phyloP scores from a whole-genome alignment of 257 asterid species.

The Cruciata laevipes region DNA sequence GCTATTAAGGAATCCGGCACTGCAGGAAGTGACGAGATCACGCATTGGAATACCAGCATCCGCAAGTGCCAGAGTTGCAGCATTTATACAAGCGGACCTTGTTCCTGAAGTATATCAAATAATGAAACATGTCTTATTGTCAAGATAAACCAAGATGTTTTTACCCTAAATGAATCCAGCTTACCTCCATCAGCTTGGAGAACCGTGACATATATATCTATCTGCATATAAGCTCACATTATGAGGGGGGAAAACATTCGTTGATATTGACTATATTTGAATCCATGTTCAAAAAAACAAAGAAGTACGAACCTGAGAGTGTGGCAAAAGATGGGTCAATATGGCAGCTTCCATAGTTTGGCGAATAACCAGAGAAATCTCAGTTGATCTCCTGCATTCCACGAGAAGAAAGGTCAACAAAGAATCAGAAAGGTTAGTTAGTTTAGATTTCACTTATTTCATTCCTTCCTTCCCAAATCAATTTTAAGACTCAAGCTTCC shows the following conservation, averaged over 20 bases:
- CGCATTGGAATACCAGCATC: slow-evolving; percentile 98
- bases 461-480: not conserved
- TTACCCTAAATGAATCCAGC: slow-evolving; percentile 9
- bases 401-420: slow-evolving; percentile 12
- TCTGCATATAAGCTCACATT: slow-evolving; percentile 40
- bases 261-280: not conserved
- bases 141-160: not conserved
- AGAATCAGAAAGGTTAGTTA: not conserved
- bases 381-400: slow-evolving; percentile 78
- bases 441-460: not conserved
- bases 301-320: slow-evolving; percentile 65
- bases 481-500: not conserved
- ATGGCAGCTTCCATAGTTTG: slow-evolving; percentile 99
- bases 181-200: slow-evolving; percentile 99
- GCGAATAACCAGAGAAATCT: slow-evolving; percentile 89
- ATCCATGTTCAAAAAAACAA: slow-evolving; percentile 13
- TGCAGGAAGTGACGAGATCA: slow-evolving; percentile 88
- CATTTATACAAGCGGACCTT: slow-evolving; percentile 98
- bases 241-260: not conserved
- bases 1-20: slow-evolving; percentile 78
- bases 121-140: not conserved
- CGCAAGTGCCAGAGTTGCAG: slow-evolving; percentile 94
- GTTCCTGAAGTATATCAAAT: slow-evolving; percentile 49
- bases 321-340: slow-evolving; percentile 81
- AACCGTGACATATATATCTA: slow-evolving; percentile 94